phyloP scores from a whole-genome alignment of 139 green algal species.

The Micractinium sp. region DNA sequence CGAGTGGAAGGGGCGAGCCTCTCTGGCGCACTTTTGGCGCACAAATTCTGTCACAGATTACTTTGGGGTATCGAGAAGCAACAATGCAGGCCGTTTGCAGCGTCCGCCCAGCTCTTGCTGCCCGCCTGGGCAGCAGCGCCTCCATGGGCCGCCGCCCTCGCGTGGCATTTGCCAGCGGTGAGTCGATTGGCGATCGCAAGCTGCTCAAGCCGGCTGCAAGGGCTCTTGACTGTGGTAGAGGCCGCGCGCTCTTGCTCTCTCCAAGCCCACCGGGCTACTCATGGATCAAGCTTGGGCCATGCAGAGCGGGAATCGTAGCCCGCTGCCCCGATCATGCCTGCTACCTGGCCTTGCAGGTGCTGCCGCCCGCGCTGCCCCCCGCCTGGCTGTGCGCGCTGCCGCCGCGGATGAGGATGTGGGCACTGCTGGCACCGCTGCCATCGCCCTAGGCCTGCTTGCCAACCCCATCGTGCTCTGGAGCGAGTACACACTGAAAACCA shows the following conservation, averaged over 20 bases:
- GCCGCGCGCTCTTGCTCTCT: neutral
- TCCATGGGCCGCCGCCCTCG: neutral
- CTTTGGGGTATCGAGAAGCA: neutral
- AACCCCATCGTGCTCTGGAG: slow-evolving; percentile 56
- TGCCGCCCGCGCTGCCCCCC: neutral
- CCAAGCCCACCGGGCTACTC: no score
- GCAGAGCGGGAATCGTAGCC: no score
- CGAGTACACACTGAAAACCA: slow-evolving; percentile 74
- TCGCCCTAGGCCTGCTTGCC: slow-evolving; percentile 34
- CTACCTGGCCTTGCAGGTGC: neutral
- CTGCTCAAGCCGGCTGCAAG: neutral
- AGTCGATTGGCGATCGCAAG: neutral
- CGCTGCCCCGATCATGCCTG: neutral
- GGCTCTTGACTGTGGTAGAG: neutral
- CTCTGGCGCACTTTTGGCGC: no score
- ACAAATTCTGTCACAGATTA: no score
- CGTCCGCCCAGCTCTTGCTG: neutral
- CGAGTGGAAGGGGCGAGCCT: no score
- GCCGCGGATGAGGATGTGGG: slow-evolving; percentile 22
- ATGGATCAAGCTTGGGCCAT: no score
- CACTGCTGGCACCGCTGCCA: slow-evolving; percentile 21
- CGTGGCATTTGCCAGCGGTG: neutral
- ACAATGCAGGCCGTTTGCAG: neutral
- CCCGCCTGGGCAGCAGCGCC: neutral
- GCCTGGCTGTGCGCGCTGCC: neutral